A percentile compares a stretch with the other conserved stretches of the same genome.
phyloP scores from a whole-genome alignment of 768 basidiomycete species.

The Mrakia hoshinonis region DNA sequence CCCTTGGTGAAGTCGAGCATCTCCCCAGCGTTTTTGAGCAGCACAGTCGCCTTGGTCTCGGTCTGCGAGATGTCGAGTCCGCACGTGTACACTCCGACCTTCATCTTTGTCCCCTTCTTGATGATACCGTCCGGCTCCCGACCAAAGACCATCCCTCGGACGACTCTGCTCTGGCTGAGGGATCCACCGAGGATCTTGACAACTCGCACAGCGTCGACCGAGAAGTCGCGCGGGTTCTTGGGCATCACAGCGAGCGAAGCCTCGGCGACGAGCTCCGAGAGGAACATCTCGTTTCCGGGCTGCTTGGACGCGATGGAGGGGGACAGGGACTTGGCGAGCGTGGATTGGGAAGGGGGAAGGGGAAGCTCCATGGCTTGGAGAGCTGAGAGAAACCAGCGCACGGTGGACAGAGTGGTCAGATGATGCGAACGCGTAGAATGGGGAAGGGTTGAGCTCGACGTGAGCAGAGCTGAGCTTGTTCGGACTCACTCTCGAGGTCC shows the following conservation, averaged over 20 bases:
- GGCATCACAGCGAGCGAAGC: conserved; percentile 85
- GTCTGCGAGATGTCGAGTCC: conserved; percentile 90
- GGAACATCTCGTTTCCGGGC: conserved; percentile 79
- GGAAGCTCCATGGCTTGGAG: conserved; percentile 63
- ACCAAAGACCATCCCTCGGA: conserved; percentile 97
- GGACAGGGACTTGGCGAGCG: conserved; percentile 66
- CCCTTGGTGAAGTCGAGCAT: conserved; percentile 94
- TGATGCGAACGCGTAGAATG: background rate
- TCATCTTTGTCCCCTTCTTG: conserved; percentile 73
- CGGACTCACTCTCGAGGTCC: conserved; percentile 76
- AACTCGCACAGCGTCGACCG: conserved; percentile 94
- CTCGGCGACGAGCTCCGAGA: conserved; percentile 78
- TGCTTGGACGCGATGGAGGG: conserved; percentile 96
- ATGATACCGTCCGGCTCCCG: conserved; percentile 85
- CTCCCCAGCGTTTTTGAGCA: conserved; percentile 89
- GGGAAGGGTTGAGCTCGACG: conserved; percentile 30
- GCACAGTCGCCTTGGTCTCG: conserved; percentile 96
- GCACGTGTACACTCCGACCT: conserved; percentile 92
- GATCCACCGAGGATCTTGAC: conserved; percentile 98
- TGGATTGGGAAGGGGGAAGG: conserved; percentile 58
- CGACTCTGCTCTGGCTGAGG: conserved; percentile 72
- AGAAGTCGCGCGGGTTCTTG: conserved; percentile 59
- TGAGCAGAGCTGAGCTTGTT: conserved; percentile 26
- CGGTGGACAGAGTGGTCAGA: background rate
- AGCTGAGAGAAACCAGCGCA: conserved; percentile 44